phyloP scores from a whole-genome alignment of 2,329 filamentous ascomycete genomes.

The Didymella glomerata region DNA sequence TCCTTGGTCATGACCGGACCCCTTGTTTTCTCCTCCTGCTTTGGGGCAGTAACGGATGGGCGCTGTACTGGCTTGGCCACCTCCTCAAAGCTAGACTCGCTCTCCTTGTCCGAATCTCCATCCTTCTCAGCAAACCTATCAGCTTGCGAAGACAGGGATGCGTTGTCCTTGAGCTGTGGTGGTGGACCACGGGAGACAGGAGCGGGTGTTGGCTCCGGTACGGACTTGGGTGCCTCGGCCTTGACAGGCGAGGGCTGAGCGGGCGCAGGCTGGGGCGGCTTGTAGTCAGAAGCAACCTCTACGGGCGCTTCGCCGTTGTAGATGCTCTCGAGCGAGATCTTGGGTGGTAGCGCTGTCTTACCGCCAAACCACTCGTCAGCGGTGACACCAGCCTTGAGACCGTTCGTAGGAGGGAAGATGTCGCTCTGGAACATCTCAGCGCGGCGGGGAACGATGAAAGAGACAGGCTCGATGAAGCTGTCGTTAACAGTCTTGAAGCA shows the following conservation, averaged over 20 bases:
- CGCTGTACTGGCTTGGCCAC: conserved; percentile 78
- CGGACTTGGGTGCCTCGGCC: conserved; percentile 61
- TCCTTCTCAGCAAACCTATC: conserved; percentile 84
- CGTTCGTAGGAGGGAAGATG: conserved; percentile 88
- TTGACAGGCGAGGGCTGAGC: conserved; percentile 57
- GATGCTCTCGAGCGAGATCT: conserved; percentile 91
- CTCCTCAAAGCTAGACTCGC: conserved; percentile 86
- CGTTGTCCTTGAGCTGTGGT: conserved; percentile 80
- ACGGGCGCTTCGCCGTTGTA: conserved; percentile 85
- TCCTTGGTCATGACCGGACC: conserved; percentile 45
- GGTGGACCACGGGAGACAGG: conserved; percentile 62
- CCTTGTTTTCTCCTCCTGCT: conserved; percentile 53
- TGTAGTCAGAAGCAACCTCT: conserved; percentile 76
- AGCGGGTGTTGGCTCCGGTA: conserved; percentile 58
- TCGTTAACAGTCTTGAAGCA: conserved; percentile 98
- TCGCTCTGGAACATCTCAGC: conserved; percentile 97
- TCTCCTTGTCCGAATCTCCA: conserved; percentile 67
- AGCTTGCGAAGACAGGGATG: conserved; percentile 84
- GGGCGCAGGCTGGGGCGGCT: conserved; percentile 58
- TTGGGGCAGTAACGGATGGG: conserved; percentile 47
- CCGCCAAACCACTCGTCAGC: conserved; percentile 85
- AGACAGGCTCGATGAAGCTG: conserved; percentile 91
- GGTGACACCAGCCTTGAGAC: conserved; percentile 80
- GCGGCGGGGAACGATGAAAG: conserved; percentile 93
- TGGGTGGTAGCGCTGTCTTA: conserved; percentile 83